A percentile compares a stretch with the other conserved stretches of the same genome.
phyloP scores from a whole-genome alignment of 2,329 filamentous ascomycete genomes.

The Colletotrichum sublineola region DNA sequence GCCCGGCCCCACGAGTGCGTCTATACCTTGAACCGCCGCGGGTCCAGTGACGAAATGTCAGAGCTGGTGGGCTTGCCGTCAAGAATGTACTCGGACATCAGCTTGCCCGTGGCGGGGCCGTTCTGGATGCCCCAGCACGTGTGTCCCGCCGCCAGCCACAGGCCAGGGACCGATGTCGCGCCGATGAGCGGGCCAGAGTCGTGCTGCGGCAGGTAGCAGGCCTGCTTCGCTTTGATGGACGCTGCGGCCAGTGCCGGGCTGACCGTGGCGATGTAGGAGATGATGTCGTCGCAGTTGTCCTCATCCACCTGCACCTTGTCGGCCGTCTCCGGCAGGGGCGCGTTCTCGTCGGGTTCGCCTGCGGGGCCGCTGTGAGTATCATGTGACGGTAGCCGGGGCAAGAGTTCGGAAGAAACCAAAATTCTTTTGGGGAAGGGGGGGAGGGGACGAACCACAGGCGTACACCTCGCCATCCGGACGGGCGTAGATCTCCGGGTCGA shows the following conservation, averaged over 20 bases:
- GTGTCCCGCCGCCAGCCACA: slow-evolving; percentile 89
- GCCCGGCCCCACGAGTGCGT: background rate
- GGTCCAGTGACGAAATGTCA: slow-evolving; percentile 75
- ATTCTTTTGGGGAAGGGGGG: background rate
- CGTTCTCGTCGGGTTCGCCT: slow-evolving; percentile 81
- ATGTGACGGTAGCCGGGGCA: background rate
- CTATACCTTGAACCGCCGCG: slow-evolving; percentile 70
- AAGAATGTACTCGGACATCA: slow-evolving; percentile 84
- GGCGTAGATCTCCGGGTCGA: slow-evolving; percentile 94
- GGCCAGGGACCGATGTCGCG: slow-evolving; percentile 76
- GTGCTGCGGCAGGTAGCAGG: slow-evolving; percentile 92
- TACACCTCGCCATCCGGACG: slow-evolving; percentile 91
- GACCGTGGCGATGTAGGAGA: slow-evolving; percentile 80
- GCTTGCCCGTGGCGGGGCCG: slow-evolving; percentile 85
- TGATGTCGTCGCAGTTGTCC: slow-evolving; percentile 84
- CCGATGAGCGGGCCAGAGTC: slow-evolving; percentile 82
- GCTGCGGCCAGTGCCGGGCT: slow-evolving; percentile 76
- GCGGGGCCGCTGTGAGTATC: background rate
- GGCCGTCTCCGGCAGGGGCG: slow-evolving; percentile 81
- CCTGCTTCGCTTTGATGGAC: slow-evolving; percentile 81
- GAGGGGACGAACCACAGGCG: slow-evolving; percentile 76
- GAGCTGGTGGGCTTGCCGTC: slow-evolving; percentile 79
- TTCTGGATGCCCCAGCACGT: slow-evolving; percentile 99
- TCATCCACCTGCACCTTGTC: slow-evolving; percentile 83
- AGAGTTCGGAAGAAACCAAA: background rate